A percentile compares a stretch with the other conserved stretches of the same genome.
Evolutionary conservation across 2,329 filamentous ascomycete genomes (phyloP).

Genomic region (Penicillium frequentans): DNA sequence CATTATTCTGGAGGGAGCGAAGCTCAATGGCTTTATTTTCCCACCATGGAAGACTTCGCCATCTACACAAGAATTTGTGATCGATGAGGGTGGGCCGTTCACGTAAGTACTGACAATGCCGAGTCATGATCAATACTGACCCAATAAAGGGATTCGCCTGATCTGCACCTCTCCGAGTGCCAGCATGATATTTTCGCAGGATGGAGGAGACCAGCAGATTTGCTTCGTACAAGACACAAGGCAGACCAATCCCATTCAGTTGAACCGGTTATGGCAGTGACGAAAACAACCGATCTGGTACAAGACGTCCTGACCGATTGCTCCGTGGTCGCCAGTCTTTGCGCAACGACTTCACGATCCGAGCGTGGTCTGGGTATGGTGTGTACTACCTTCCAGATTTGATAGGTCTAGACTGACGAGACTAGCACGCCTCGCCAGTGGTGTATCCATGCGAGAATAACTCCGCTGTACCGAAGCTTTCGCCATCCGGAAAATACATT

Average conservation of each 20-base stretch:
- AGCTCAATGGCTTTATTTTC: constrained; percentile 78
- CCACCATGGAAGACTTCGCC: constrained; percentile 77
- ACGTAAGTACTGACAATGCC: constrained; percentile 52
- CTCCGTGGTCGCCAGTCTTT: constrained; percentile 93
- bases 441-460: constrained; percentile 72
- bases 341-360: constrained; percentile 71
- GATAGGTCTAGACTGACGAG: constrained; percentile 2
- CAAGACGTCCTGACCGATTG: constrained; percentile 97
- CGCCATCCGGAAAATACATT: constrained; percentile 83
- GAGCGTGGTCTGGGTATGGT: constrained; percentile 70
- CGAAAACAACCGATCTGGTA: constrained; percentile 72
- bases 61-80: constrained; percentile 60
- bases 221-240: constrained; percentile 51
- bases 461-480: constrained; percentile 60
- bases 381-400: constrained; percentile 11
- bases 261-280: constrained; percentile 57
- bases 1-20: constrained; percentile 73
- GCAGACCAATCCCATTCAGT: constrained; percentile 15
- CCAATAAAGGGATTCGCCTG: constrained; percentile 61
- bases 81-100: constrained; percentile 56
- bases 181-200: constrained; percentile 76
- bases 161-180: constrained; percentile 69
- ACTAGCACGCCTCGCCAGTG: constrained; percentile 67
- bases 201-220: constrained; percentile 76
- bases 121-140: constrained; percentile 21